phyloP scores from a whole-genome alignment of 2,329 filamentous ascomycete species.

The Penicillium polonicum region DNA sequence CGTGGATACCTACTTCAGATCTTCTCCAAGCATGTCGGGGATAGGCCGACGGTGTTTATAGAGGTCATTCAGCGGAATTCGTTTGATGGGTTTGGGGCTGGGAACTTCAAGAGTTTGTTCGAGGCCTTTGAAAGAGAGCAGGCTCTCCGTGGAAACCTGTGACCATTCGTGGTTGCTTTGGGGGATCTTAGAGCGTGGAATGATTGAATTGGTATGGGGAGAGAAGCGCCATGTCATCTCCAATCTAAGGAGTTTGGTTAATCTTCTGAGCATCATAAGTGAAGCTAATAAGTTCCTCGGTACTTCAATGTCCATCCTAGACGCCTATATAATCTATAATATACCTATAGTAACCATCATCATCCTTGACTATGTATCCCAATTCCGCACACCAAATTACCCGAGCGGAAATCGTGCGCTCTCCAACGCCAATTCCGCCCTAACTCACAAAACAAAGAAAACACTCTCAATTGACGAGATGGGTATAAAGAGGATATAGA shows the following conservation, averaged over 20 bases:
- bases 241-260: not conserved
- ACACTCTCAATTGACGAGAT: not conserved
- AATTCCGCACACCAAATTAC: conserved; percentile 4
- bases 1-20: conserved; percentile 73
- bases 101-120: conserved; percentile 90
- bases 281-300: not conserved
- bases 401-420: conserved; percentile 8
- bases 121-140: conserved; percentile 92
- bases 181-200: not conserved
- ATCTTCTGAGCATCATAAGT: not conserved
- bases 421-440: not conserved
- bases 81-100: conserved; percentile 86
- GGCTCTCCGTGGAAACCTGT: conserved; percentile 76
- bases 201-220: not conserved
- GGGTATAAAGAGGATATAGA: too few relatives aligned
- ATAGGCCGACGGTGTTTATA: conserved; percentile 89
- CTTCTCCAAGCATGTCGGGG: conserved; percentile 80
- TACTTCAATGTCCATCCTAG: not conserved
- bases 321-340: not conserved
- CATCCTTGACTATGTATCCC: not conserved
- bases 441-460: not conserved
- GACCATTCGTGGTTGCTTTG: not conserved
- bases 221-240: too few relatives aligned
- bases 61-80: conserved; percentile 89
- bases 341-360: not conserved